Evolutionary conservation across 2,329 filamentous ascomycete genomes (phyloP), one percentile per base, ranked within the genome.

Genomic region (Tolypocladium cylindrosporum): DNA sequence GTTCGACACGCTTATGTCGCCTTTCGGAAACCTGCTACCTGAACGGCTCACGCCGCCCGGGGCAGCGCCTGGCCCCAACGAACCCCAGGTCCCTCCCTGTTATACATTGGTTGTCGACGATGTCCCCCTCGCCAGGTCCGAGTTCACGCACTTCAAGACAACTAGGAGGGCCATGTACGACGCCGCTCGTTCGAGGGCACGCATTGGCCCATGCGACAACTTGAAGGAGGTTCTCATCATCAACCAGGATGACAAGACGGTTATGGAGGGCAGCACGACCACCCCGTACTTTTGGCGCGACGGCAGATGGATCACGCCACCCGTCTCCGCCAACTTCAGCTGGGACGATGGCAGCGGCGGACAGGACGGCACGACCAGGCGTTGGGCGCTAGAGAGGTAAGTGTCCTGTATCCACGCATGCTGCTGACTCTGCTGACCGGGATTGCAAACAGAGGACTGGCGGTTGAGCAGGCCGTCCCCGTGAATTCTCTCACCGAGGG

Each of bases 71-170:
- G 60, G 63, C 3, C 59, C 58, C 61, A 65, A 59, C 3, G 67
- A 68, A 14, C 65, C 67, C 1, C 62, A 57, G 11, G 71, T 65
- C 11, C 58, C 61, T 1, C 66, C 70, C 0, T 66, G 66, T 1
- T 81, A 75, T 60, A 71, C 74, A 2, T 68, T 84, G 2, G 59
- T 78, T 1, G 59, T 82, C 3, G 81, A 84, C 63, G 57, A 58
- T 11, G 58, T 62, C n/a, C 57, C 57, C n/a, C 80, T 77, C 0
- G 42, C 63, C 9, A 71, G 72, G 45, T 83, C 82, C 1, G 79
- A 84, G n/a, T 89, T 87, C 67, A 96, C 92, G 0, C 85, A 87
- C 59, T 89, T 89, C 75, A 97, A 99, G 72, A 97, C 93, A 0
- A 94, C 89, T 0, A 76, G 80, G 54, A 84, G 93, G 16, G 74